A percentile compares a stretch with the other conserved stretches of the same genome.
These are phyloP conservation scores for Sphagnum contortum DNA, from an alignment of 225 moss, liverwort and hornwort species.

Conservation along the genomic window DNA sequence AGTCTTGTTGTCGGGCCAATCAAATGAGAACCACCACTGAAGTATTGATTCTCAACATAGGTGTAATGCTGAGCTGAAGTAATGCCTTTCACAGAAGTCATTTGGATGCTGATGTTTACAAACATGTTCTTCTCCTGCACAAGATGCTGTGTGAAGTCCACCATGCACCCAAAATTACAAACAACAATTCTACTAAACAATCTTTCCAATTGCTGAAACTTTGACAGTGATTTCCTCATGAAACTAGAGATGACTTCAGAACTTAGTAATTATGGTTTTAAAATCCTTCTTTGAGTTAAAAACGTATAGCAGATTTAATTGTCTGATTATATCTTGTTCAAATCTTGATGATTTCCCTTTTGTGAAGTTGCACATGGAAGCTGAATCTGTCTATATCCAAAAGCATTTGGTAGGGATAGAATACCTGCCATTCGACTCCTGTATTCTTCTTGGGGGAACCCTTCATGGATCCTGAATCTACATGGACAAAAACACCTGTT, in stretches of 20 bases:
- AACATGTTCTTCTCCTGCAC: constrained; percentile 73
- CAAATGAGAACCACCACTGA: constrained; percentile 87
- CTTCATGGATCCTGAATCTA: constrained; percentile 76
- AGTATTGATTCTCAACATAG: constrained; percentile 84
- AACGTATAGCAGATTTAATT: no score
- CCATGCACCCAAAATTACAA: background rate
- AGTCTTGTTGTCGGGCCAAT: constrained; percentile 80
- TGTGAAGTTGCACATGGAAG: background rate
- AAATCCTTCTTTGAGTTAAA: no score
- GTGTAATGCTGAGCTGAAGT: constrained; percentile 83
- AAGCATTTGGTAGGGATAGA: background rate
- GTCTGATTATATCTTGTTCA: no score
- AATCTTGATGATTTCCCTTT: no score
- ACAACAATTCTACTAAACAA: background rate
- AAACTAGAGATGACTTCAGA: no score
- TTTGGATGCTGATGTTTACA: constrained; percentile 73
- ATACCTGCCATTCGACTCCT: constrained; percentile 56
- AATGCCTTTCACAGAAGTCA: constrained; percentile 79
- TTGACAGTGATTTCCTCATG: no score
- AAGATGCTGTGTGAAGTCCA: constrained; percentile 34
- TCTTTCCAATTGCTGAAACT: background rate
- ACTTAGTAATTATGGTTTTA: no score
- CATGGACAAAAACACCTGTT: constrained; percentile 66
- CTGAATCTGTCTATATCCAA: background rate
- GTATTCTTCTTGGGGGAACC: constrained; percentile 46